Evolutionary conservation across 2,329 filamentous ascomycete genomes (phyloP).

Genomic region (Claviceps fusiformis): DNA sequence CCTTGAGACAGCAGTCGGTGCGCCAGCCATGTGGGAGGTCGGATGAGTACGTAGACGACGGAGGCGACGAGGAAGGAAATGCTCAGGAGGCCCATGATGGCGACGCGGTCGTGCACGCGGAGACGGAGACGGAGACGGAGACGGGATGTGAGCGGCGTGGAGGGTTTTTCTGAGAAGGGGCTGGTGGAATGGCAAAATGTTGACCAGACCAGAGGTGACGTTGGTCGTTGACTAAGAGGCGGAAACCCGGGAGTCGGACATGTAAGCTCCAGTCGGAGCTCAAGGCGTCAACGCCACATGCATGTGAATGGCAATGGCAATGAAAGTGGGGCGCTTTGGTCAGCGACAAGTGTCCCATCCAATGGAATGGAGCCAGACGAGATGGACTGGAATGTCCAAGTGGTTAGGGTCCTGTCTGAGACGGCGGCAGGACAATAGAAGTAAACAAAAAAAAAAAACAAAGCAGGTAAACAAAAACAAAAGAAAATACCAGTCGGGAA

Average conservation of each 20-base stretch:
- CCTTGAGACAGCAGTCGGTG: conserved; percentile 15
- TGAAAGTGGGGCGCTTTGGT: not conserved
- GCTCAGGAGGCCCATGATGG: conserved; percentile 29
- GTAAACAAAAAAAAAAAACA: not conserved
- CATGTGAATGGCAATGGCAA: too few species aligned
- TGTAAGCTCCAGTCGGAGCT: too few species aligned
- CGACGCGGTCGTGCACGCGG: not conserved
- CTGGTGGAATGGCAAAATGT: not conserved
- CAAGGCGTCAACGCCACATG: too few species aligned
- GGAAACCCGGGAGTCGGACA: too few species aligned
- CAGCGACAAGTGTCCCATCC: too few species aligned
- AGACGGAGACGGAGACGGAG: not conserved
- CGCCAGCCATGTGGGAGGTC: conserved; percentile 35
- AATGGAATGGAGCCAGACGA: not conserved
- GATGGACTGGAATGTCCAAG: too few species aligned
- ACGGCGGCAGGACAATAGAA: too few species aligned
- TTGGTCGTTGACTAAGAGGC: too few species aligned
- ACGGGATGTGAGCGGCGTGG: too few species aligned
- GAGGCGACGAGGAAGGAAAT: conserved; percentile 50
- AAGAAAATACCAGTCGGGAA: too few species aligned
- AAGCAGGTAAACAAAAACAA: not conserved
- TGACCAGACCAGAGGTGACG: not conserved
- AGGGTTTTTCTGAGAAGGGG: not conserved
- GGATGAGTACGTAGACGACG: conserved; percentile 42
- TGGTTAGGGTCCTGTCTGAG: too few species aligned